Base-by-base conservation (phyloP, 2,329 filamentous ascomycete genomes). In the Microsporum ferrugineum region DNA sequence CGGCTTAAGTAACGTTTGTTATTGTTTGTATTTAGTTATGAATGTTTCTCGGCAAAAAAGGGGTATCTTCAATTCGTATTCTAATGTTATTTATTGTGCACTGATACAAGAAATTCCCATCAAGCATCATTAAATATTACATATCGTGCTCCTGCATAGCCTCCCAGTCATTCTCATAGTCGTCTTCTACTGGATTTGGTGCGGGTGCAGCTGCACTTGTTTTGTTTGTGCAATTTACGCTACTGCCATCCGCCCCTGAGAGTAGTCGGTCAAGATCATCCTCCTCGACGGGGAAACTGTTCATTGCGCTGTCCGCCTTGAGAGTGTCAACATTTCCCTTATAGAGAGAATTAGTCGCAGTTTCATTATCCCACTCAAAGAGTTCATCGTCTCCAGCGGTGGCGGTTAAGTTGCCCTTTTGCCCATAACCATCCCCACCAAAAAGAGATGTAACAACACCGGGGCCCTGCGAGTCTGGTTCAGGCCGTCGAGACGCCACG, bases 111-210 rank as follows among this genome's bases (percentile, higher is more conserved):
- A n/a, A 7, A 23, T 31, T 57, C 3, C 53, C 14, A 33, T 57
- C 3, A 57, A 57, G 8, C 2, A 17, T 36, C 6, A 63, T 60
- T 38, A 43, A 59, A 60, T 31, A 55, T 56, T 62, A 68, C 57
- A 70, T 61, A 5, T 66, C 69, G 57, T 70, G 83, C 10, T 57
- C 36, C 14, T 41, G 55, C 83, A 90, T 85, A 0, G 81, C 85
- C 63, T 84, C 86, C 72, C 87, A 83, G 12, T 87, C 85, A 60
- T 85, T 84, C 0, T 78, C 81, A 69, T 82, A 84, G 29, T 77
- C 72, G 39, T 79, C 70, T 3, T 71, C 66, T 27, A 53, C 51
- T 41, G 49, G 23, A 58, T 58, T 55, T 41, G 23, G 47, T 43
- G 33, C 36, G 8, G 36, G 4, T 17, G 47, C 31, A 10, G 17